Conservation (phyloP, 768 basidiomycete species). For the Tylopilus balloui region DNA sequence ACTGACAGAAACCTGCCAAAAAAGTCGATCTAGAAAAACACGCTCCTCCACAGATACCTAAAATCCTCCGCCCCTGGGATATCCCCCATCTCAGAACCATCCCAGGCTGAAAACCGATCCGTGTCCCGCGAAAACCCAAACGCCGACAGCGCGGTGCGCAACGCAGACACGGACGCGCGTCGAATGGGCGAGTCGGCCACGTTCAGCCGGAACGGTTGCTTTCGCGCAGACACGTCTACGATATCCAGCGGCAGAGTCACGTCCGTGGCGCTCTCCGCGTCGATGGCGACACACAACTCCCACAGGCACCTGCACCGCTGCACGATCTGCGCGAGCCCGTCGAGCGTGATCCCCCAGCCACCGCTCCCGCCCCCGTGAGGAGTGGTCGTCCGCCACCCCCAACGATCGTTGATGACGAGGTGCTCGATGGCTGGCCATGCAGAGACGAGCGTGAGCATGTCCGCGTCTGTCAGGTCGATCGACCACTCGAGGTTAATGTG, state of each 20-base stretch:
- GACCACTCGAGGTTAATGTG: constrained; percentile 4
- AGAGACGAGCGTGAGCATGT: constrained; percentile 5
- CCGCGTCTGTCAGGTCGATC: constrained; percentile 1
- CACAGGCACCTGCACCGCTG: neutral
- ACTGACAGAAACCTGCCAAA: too few relatives aligned
- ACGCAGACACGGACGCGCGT: neutral
- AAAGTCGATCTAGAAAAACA: neutral
- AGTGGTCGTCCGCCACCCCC: constrained; percentile 5
- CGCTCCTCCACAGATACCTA: neutral
- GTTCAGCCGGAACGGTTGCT: neutral
- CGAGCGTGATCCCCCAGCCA: constrained; percentile 4
- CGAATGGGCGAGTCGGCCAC: neutral
- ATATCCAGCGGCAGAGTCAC: neutral
- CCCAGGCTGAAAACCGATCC: neutral
- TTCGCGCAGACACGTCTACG: neutral
- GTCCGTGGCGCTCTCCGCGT: neutral
- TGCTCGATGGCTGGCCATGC: constrained; percentile 7
- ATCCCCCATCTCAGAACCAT: neutral
- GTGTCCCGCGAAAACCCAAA: neutral
- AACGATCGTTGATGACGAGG: constrained; percentile 8
- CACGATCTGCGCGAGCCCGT: constrained; percentile 1
- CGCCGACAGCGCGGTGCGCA: neutral
- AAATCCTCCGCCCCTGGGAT: neutral
- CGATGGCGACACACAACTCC: constrained; percentile 5
- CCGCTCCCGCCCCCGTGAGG: too few relatives aligned